A percentile compares a stretch with the other conserved stretches of the same genome.
Conservation (phyloP, 257 asterid genomes). For the Solanum lycopersicoides region DNA sequence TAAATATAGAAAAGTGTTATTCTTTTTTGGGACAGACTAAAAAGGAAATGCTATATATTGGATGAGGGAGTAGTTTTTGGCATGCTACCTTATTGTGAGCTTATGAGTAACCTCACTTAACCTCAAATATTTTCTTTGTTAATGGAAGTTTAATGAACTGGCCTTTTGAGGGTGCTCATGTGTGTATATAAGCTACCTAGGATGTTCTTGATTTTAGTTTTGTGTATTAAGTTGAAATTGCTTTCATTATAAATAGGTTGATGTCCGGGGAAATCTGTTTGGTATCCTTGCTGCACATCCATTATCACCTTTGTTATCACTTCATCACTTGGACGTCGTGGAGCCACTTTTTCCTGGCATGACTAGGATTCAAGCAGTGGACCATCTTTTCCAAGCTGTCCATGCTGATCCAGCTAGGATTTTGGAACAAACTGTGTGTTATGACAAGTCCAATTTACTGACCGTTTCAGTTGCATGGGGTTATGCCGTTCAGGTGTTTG, state of each 20-base stretch:
- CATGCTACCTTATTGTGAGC: neutral
- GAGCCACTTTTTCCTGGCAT: conserved; percentile 68
- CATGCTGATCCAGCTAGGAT: conserved; percentile 50
- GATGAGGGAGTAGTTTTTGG: neutral
- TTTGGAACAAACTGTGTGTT: conserved; percentile 80
- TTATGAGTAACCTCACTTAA: neutral
- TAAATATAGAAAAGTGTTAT: neutral
- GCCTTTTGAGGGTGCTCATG: neutral
- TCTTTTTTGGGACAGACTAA: neutral
- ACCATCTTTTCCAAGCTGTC: conserved; percentile 55
- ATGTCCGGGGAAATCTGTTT: conserved; percentile 62
- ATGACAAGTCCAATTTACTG: conserved; percentile 31
- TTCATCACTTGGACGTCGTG: conserved; percentile 74
- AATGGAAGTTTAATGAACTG: neutral
- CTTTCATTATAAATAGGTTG: conserved; percentile 35
- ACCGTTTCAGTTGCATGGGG: conserved; percentile 87
- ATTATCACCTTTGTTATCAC: conserved; percentile 46
- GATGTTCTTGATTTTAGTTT: neutral
- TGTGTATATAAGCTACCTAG: neutral
- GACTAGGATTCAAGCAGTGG: conserved; percentile 40
- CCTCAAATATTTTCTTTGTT: neutral
- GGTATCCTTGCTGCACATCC: conserved; percentile 83
- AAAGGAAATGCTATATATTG: neutral
- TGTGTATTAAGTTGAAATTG: neutral
- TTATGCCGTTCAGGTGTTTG: conserved; percentile 55